Percentiles rank a stretch among this genome's conserved stretches.
Conservation (phyloP, 2,329 filamentous ascomycete species). For the Trichoderma polysporum region DNA sequence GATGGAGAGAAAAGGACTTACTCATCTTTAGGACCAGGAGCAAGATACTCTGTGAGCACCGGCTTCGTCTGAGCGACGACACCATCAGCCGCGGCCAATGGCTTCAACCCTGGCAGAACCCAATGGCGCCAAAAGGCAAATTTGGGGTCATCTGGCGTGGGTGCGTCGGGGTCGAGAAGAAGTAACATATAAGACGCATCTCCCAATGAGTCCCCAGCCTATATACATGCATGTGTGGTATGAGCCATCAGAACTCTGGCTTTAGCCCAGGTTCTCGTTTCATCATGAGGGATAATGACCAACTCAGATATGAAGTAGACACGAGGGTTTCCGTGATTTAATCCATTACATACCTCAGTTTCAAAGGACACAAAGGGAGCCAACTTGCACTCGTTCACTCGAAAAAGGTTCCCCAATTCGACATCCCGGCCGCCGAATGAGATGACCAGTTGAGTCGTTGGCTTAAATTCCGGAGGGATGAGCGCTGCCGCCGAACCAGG, state of each 20-base stretch:
- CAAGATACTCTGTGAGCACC: conserved; percentile 44
- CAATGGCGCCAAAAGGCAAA: conserved; percentile 58
- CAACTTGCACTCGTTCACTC: conserved; percentile 38
- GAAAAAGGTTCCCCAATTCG: conserved; percentile 41
- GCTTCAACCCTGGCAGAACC: conserved; percentile 45
- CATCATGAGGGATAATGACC: background rate
- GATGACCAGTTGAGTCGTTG: conserved; percentile 41
- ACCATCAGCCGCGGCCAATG: conserved; percentile 27
- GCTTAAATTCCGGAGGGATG: conserved; percentile 44
- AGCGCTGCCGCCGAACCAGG: conserved; percentile 41
- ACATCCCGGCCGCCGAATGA: conserved; percentile 36
- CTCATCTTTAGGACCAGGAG: conserved; percentile 48
- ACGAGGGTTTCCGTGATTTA: background rate
- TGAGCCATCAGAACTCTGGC: background rate
- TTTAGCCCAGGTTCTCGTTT: background rate
- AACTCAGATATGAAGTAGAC: background rate
- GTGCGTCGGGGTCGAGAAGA: conserved; percentile 55
- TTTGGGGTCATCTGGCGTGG: conserved; percentile 54
- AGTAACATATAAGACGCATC: conserved; percentile 45
- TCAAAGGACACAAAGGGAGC: conserved; percentile 39
- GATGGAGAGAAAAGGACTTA: conserved; percentile 29
- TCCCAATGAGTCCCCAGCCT: conserved; percentile 30
- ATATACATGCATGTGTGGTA: background rate
- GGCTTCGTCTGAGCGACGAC: conserved; percentile 33
- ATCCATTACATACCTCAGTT: conserved; percentile 31